Evolutionary conservation across 345 rosid genomes (phyloP).

Genomic region (Lagerstroemia speciosa): DNA sequence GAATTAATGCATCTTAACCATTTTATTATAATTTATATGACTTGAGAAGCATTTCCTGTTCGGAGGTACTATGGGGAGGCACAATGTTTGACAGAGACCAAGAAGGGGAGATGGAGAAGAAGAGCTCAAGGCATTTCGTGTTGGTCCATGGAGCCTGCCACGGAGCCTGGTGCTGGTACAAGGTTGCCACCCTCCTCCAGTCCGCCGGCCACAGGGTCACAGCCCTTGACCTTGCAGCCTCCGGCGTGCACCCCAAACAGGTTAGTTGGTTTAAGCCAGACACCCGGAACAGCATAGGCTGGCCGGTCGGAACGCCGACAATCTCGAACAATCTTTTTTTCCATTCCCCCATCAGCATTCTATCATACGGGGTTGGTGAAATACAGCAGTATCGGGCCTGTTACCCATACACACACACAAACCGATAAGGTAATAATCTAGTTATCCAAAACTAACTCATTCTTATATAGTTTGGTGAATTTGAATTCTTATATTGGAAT

Average conservation of each 20-base stretch:
- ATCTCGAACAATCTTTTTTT: neutral
- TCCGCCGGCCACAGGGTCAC: slow-evolving; percentile 29
- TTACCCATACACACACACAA: neutral
- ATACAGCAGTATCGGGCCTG: neutral
- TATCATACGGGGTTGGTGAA: too few species aligned
- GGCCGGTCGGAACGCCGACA: too few species aligned
- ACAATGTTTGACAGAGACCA: too few species aligned
- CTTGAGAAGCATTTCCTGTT: too few species aligned
- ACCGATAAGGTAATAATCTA: too few species aligned
- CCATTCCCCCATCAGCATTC: neutral
- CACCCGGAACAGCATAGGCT: too few species aligned
- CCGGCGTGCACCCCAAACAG: slow-evolving; percentile 24
- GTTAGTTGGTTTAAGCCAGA: neutral
- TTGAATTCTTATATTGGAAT: too few species aligned
- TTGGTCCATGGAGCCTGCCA: slow-evolving; percentile 37
- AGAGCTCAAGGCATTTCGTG: slow-evolving; percentile 20
- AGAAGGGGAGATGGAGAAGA: neutral
- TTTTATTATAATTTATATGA: too few species aligned
- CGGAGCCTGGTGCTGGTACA: slow-evolving; percentile 45
- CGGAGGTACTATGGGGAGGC: too few species aligned
- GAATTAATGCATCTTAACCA: too few species aligned
- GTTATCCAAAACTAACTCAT: too few species aligned
- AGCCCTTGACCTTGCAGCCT: slow-evolving; percentile 26
- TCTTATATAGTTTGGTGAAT: too few species aligned
- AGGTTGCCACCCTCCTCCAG: slow-evolving; percentile 24